Conservation (phyloP, 1,139 yeast genomes). For the Suhomyces yuchorum region DNA sequence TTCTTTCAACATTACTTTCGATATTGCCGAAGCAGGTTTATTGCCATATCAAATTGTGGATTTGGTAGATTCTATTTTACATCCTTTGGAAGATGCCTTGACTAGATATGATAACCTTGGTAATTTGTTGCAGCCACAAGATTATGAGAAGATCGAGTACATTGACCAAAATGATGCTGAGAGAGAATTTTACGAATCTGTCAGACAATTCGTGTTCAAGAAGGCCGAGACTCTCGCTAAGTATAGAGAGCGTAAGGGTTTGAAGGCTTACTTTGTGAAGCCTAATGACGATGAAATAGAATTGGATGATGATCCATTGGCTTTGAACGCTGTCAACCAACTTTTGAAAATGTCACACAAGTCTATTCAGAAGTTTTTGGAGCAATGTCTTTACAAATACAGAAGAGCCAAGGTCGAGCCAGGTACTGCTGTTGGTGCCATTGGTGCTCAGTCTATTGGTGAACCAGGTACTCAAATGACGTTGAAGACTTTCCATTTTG, state of each 20-base stretch:
- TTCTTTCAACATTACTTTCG: conserved; percentile 71
- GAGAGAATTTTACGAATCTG: conserved; percentile 75
- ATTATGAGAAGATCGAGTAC: conserved; percentile 51
- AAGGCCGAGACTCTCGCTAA: conserved; percentile 61
- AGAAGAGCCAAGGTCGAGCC: conserved; percentile 94
- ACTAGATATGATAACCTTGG: conserved; percentile 77
- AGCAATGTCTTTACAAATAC: conserved; percentile 79
- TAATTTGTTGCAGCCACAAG: conserved; percentile 42
- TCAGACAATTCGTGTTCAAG: conserved; percentile 59
- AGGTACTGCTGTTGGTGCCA: conserved; percentile 99
- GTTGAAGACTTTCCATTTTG: conserved; percentile 97
- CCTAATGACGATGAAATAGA: conserved; percentile 47
- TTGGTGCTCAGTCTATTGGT: conserved; percentile 98
- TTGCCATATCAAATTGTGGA: conserved; percentile 71
- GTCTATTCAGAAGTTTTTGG: conserved; percentile 68
- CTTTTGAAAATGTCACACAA: conserved; percentile 66
- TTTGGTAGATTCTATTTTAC: conserved; percentile 55
- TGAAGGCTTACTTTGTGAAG: conserved; percentile 35
- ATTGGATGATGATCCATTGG: conserved; percentile 50
- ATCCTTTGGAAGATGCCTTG: conserved; percentile 61
- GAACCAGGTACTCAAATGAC: conserved; percentile 99
- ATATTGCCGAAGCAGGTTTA: conserved; percentile 56
- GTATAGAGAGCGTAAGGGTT: conserved; percentile 57
- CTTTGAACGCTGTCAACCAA: conserved; percentile 64
- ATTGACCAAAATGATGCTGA: conserved; percentile 87